Conservation (phyloP, 1,284 basidiomycete genomes). For the Heterobasidion occidentale region DNA sequence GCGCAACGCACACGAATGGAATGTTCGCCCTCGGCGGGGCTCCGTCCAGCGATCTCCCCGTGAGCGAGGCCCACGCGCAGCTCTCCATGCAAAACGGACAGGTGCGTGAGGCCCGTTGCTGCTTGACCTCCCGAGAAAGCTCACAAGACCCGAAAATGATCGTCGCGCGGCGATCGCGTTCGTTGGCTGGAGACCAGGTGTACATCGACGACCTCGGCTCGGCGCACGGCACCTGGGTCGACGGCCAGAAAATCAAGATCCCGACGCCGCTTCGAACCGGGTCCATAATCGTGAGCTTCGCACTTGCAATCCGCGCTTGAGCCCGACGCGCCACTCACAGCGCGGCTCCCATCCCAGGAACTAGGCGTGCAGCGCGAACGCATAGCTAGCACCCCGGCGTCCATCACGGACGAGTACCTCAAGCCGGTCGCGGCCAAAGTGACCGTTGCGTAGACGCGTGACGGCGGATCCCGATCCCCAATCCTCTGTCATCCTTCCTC, state of each 20-base stretch:
- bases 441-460: background rate
- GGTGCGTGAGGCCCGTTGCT: background rate
- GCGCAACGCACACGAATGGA: background rate
- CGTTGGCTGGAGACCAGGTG: background rate
- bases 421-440: background rate
- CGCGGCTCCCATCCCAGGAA: background rate
- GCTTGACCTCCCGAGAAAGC: background rate
- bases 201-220: background rate
- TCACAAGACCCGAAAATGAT: background rate
- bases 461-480: background rate
- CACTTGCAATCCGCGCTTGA: background rate
- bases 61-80: background rate
- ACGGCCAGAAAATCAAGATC: background rate
- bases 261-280: background rate
- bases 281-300: background rate
- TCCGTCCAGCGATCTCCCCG: background rate
- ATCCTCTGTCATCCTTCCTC: too few relatives aligned
- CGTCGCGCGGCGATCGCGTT: too few relatives aligned
- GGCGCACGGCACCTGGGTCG: slow-evolving; percentile 1
- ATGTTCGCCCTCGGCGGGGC: background rate
- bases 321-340: background rate
- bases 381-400: background rate
- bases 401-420: background rate
- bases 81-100: background rate
- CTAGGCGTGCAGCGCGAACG: background rate